A percentile compares a stretch with the other conserved stretches of the same genome.
These are phyloP conservation scores for Talaromyces atroroseus DNA, from an alignment of 2,329 filamentous ascomycete species.

Conservation along the genomic window DNA sequence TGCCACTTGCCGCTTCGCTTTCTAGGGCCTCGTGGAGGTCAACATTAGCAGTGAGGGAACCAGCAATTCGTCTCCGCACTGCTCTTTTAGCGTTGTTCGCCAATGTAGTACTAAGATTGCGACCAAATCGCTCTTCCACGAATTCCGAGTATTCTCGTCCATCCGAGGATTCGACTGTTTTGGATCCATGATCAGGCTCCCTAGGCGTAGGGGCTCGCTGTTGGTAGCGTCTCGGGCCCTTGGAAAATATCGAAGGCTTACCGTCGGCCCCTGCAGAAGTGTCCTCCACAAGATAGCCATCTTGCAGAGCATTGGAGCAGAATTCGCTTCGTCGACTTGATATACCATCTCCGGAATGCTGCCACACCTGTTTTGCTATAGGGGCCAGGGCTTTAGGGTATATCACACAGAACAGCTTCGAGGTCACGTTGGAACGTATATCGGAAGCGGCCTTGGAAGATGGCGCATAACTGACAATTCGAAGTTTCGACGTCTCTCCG, in stretches of 20 bases:
- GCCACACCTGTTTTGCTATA: conserved; percentile 92
- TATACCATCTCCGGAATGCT: conserved; percentile 87
- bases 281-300: conserved; percentile 58
- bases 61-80: conserved; percentile 80
- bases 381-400: conserved; percentile 62
- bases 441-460: conserved; percentile 55
- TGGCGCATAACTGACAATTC: conserved; percentile 49
- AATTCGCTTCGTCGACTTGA: conserved; percentile 90
- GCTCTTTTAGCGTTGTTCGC: conserved; percentile 78
- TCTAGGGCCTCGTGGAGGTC: conserved; percentile 59
- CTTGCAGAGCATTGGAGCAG: conserved; percentile 67
- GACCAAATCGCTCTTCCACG: conserved; percentile 88
- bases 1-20: conserved; percentile 28
- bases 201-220: conserved; percentile 51
- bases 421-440: conserved; percentile 37
- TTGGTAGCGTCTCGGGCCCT: conserved; percentile 78
- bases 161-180: conserved; percentile 29
- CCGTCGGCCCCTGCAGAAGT: conserved; percentile 26
- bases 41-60: conserved; percentile 68
- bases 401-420: conserved; percentile 64
- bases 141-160: conserved; percentile 69
- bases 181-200: conserved; percentile 28
- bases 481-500: conserved; percentile 44
- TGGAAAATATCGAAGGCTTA: conserved; percentile 41
- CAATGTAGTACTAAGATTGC: conserved; percentile 77